Evolutionary conservation across 2,329 filamentous ascomycete species (phyloP), one percentile per base, ranked within the genome.

Genomic region (Fusarium pseudoanthophilum): DNA sequence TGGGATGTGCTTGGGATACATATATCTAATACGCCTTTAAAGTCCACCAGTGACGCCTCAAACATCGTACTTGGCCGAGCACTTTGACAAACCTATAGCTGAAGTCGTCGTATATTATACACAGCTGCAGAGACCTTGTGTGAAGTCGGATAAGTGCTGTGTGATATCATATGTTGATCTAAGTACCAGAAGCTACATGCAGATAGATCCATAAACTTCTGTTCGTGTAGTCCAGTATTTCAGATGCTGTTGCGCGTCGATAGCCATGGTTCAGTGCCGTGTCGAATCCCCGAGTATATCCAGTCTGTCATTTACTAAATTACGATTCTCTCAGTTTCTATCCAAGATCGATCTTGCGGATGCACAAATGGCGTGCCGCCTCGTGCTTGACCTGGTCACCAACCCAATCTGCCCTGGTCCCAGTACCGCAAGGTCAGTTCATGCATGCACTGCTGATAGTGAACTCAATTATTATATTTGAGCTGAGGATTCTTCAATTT

Each of bases 351-450:
- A 64, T 65, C 62, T 67, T 57, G 48, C 36, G 43, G 49, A 70
- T 69, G 64, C 66, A 74, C 75, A 74, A 64, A 75, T 75, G 71
- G 66, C 73, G 75, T 77, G 61, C 69, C 65, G 51, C 62, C 49
- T 65, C 64, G 56, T 67, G 68, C 64, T 71, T 74, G 62, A 68
- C 73, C 72, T 70, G 59, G 42, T 61, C 66, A 71, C 70, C 55
- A 71, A 67, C 65, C 69, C 55, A 69, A 66, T 64, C 34, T 36
- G 65, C 73, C 69, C 75, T 66, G 48, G 70, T 72, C 75, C 72
- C 45, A 60, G 69, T n/a, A 34, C 63, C 72, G 51, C 63, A 62
- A 69, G 57, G 62, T 63, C 65, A 62, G 67, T 66, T 72, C 62
- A 77, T 78, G 72, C 74, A 78, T 74, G 72, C 64, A 76, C 67